phyloP scores from a whole-genome alignment of 495 filamentous ascomycete species.

The Aspergillus affinis region DNA sequence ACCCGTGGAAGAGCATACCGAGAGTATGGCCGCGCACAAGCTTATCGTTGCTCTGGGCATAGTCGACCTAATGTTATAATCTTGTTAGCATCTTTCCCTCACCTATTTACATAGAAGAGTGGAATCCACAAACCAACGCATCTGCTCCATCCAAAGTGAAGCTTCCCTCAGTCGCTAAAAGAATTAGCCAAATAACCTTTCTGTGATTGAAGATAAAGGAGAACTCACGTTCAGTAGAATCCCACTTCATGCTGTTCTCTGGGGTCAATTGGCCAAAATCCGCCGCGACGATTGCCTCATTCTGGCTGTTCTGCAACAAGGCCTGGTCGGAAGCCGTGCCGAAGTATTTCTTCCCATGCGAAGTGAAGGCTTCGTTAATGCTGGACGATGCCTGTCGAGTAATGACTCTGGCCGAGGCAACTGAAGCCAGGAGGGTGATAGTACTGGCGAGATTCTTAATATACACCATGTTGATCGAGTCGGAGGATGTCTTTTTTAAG shows the following conservation, averaged over 20 bases:
- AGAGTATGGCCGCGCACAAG: conserved; percentile 52
- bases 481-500: no score
- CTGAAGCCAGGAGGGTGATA: conserved; percentile 8
- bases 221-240: conserved; percentile 37
- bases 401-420: conserved; percentile 8
- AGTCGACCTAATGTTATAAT: conserved; percentile 38
- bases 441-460: conserved; percentile 9
- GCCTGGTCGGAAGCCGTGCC: conserved; percentile 27
- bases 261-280: conserved; percentile 53
- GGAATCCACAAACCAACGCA: conserved; percentile 29
- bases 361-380: conserved; percentile 17
- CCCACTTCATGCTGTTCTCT: conserved; percentile 61
- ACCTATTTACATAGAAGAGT: background rate
- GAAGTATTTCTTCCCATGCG: conserved; percentile 22
- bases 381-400: conserved; percentile 11
- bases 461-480: conserved; percentile 12
- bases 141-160: conserved; percentile 47
- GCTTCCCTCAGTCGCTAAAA: conserved; percentile 31
- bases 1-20: conserved; percentile 17
- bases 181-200: conserved; percentile 11
- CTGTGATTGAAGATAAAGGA: background rate
- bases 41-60: conserved; percentile 45
- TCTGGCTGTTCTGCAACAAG: conserved; percentile 21
- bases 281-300: conserved; percentile 38
- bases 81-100: background rate